Base-by-base conservation (phyloP, 805 yeast species). In the Crinitomyces ghanaensis region DNA sequence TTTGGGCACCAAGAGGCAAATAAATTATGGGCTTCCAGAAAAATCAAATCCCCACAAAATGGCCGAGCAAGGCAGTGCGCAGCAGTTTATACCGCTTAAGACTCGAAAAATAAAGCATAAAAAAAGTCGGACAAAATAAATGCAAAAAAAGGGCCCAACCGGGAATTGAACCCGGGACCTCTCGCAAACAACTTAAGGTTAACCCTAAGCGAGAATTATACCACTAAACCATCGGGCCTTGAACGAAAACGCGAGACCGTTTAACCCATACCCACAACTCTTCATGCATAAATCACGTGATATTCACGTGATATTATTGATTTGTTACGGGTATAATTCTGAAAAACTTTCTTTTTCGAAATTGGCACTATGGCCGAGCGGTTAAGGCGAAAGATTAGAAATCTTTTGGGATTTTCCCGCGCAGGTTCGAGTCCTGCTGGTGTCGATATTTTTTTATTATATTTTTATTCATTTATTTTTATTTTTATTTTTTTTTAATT, bases 401-500 rank as follows among this genome's bases (percentile, higher is more conserved):
- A 53, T 53, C 58, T 53, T 54, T 53, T 53, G 54, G 57, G 57
- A 48, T 53, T 39, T 46, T 49, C 57, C 57, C 54, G 57, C 57
- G 57, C 57, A 53, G 57, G 57, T 52, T 52, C 57, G 56, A 51
- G 54, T 51, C 57, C 57, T 52, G 57, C 57, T 44, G 57, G 56
- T 54, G 57, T 52, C 57, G 57, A 27, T 24, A 37, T 42, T 14
- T 30, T 36, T 39, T 45, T 28, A 40, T 28, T 33, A 28, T 31
- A 33, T 33, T 35, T 34, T 6, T 29, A 20, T 5, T 14, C 22
- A 19, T 34, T 21, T 35, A 33, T 45, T 14, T 29, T 20, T 20
- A 15, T 19, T 20, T 33, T 25, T 11, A 35, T 26, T 8, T 24
- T 7, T 3, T 37, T n/a, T n/a, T n/a, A n/a, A n/a, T n/a, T n/a